Evolutionary conservation across 352 stramenopile species (phyloP).

Genomic region (Phytophthora brassicae): DNA sequence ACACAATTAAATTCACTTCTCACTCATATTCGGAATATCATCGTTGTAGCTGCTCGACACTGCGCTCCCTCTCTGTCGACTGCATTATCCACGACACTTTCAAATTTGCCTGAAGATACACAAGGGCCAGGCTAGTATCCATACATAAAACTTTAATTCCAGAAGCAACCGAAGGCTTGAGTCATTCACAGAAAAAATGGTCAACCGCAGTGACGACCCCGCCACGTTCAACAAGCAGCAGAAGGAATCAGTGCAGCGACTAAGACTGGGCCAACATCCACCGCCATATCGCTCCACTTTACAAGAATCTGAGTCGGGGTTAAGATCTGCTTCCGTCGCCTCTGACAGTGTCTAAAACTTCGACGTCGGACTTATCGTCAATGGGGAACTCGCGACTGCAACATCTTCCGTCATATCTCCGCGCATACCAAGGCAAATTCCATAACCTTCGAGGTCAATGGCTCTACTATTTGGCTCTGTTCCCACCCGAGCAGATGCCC

Average conservation of each 20-base stretch:
- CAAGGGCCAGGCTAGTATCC: neutral
- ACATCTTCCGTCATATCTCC: constrained; percentile 26
- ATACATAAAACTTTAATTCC: no score
- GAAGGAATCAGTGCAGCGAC: constrained; percentile 4
- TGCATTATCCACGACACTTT: constrained; percentile 11
- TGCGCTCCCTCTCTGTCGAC: constrained; percentile 21
- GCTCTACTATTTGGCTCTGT: constrained; percentile 52
- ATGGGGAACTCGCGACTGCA: constrained; percentile 5
- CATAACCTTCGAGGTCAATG: constrained; percentile 40
- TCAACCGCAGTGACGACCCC: constrained; percentile 28
- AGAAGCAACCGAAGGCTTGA: constrained; percentile 1
- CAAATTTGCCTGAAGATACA: neutral
- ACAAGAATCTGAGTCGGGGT: constrained; percentile 16
- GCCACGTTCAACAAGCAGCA: constrained; percentile 9
- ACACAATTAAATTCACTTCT: no score
- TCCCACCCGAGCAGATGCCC: constrained; percentile 32
- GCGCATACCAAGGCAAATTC: constrained; percentile 40
- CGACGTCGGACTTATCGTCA: constrained; percentile 18
- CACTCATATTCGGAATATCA: no score
- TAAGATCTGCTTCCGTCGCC: constrained; percentile 9
- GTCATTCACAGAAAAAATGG: constrained; percentile 27
- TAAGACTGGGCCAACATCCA: constrained; percentile 2
- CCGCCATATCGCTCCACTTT: constrained; percentile 5
- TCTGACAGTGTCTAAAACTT: constrained; percentile 16
- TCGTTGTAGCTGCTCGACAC: constrained; percentile 9